phyloP scores from a whole-genome alignment of 1,139 yeast species.

The Pichia sp. region DNA sequence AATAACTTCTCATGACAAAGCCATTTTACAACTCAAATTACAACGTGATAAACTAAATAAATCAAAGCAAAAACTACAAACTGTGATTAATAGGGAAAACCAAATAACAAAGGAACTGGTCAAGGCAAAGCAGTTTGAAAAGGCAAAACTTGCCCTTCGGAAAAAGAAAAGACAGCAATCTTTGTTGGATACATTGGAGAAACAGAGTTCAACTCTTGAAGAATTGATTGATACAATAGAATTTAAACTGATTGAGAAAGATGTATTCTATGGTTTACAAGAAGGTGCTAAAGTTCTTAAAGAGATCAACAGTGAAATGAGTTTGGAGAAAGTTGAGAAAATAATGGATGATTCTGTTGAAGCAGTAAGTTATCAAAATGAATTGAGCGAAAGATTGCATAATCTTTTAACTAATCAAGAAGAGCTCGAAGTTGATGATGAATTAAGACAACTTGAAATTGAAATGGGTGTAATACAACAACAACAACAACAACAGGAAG shows the following conservation, averaged over 20 bases:
- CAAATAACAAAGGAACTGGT: conserved; percentile 54
- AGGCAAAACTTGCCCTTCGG: conserved; percentile 66
- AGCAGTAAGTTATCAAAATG: conserved; percentile 69
- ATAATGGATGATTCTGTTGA: conserved; percentile 82
- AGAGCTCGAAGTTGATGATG: conserved; percentile 62
- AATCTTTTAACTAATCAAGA: conserved; percentile 43
- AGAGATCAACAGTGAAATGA: conserved; percentile 70
- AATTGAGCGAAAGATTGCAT: conserved; percentile 40
- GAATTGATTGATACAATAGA: conserved; percentile 69
- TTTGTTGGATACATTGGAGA: conserved; percentile 59
- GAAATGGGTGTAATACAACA: conserved; percentile 29
- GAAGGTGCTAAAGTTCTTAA: conserved; percentile 74
- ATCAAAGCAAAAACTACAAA: conserved; percentile 57
- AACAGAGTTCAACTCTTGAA: conserved; percentile 74
- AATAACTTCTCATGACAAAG: conserved; percentile 77
- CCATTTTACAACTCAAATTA: conserved; percentile 74
- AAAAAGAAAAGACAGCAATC: conserved; percentile 77
- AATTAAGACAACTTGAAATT: conserved; percentile 43
- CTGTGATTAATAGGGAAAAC: conserved; percentile 50
- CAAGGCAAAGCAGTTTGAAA: conserved; percentile 42
- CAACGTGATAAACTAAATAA: conserved; percentile 81
- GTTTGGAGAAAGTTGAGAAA: conserved; percentile 69
- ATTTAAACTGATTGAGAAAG: conserved; percentile 81
- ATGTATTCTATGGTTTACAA: conserved; percentile 68
- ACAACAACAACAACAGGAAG: not conserved